Evolutionary conservation across 768 basidiomycete species (phyloP).

Genomic region (Agaricus sinodeliciosus): DNA sequence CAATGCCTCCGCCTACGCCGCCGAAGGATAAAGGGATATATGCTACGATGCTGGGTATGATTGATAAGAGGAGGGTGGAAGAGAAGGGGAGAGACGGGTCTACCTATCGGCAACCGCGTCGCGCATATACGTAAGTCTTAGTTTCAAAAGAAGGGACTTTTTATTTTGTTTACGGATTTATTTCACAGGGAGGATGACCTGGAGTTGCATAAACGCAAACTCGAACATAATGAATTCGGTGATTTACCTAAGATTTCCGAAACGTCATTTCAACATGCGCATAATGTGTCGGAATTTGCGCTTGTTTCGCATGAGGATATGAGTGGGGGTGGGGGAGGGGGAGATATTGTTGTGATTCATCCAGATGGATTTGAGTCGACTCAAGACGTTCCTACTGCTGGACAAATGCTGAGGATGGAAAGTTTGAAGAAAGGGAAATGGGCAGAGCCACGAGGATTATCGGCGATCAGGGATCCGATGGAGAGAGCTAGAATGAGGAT

Average conservation of each 20-base stretch:
- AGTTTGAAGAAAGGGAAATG: constrained; percentile 7
- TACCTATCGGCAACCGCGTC: too few relatives aligned
- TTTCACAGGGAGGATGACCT: constrained; percentile 30
- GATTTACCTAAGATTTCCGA: constrained; percentile 5
- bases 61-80: too few relatives aligned
- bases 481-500: constrained; percentile 26
- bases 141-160: too few relatives aligned
- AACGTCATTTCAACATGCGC: not conserved
- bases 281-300: constrained; percentile 5
- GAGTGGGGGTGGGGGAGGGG: not conserved
- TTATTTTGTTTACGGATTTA: too few relatives aligned
- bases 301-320: constrained; percentile 8
- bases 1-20: constrained; percentile 34
- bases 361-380: not conserved
- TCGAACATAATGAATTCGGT: constrained; percentile 20
- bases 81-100: too few relatives aligned
- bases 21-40: constrained; percentile 35
- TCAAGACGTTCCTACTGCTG: not conserved
- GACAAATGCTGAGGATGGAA: not conserved
- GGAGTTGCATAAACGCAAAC: constrained; percentile 29
- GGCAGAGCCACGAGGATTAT: constrained; percentile 5
- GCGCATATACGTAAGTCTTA: too few relatives aligned
- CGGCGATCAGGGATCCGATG: constrained; percentile 20
- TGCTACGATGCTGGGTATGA: constrained; percentile 17
- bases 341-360: constrained; percentile 1